A percentile compares a stretch with the other conserved stretches of the same genome.
These are phyloP conservation scores for Saccharomycopsis crataegensis DNA, from an alignment of 1,139 yeast species.

Conservation along the genomic window DNA sequence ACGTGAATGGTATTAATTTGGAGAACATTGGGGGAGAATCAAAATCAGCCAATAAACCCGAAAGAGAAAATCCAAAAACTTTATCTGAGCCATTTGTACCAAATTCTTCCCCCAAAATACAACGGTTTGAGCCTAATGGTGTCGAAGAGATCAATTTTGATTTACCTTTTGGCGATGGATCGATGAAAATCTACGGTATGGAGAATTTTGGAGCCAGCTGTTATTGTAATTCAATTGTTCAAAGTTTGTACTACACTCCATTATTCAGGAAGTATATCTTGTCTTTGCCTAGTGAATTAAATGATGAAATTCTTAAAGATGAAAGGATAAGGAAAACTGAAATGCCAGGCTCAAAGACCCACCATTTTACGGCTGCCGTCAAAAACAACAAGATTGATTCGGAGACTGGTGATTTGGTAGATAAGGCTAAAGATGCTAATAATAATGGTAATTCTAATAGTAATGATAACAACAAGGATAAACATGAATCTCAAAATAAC, in stretches of 20 bases:
- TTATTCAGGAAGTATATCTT: constrained; percentile 58
- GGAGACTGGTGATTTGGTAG: background rate
- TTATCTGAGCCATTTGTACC: constrained; percentile 4
- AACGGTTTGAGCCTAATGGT: background rate
- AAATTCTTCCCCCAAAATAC: background rate
- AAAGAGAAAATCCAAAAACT: background rate
- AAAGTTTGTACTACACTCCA: constrained; percentile 72
- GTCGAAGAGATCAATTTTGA: constrained; percentile 1
- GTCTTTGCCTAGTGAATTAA: constrained; percentile 33
- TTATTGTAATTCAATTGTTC: constrained; percentile 87
- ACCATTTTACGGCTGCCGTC: constrained; percentile 19
- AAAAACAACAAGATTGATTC: constrained; percentile 5
- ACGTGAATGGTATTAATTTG: too few species aligned
- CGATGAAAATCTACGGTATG: constrained; percentile 77
- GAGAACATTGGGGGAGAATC: too few species aligned
- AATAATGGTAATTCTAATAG: background rate
- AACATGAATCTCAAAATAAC: background rate
- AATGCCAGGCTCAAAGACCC: constrained; percentile 38
- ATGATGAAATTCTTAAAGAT: background rate
- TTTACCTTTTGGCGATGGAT: constrained; percentile 52
- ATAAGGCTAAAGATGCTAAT: background rate
- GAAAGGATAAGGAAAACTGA: constrained; percentile 31
- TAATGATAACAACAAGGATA: background rate
- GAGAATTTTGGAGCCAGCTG: constrained; percentile 95
- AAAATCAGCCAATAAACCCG: background rate